phyloP scores from a whole-genome alignment of 2,329 filamentous ascomycete species.

The Claviceps quebecensis region DNA sequence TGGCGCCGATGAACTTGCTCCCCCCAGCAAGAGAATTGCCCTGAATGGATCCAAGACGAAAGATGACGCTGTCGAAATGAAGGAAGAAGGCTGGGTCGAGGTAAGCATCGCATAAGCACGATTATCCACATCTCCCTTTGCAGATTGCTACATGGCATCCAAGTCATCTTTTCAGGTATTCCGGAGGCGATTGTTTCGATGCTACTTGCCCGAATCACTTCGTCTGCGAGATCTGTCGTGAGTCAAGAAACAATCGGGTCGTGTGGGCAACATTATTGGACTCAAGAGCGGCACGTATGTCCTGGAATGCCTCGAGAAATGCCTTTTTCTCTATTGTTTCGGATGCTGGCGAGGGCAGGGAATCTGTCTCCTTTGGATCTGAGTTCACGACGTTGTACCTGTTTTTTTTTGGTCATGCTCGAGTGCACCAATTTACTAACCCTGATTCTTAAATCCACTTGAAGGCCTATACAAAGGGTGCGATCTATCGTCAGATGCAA shows the following conservation, averaged over 20 bases:
- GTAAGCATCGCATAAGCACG: constrained; percentile 39
- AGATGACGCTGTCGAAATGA: constrained; percentile 40
- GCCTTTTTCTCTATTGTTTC: not conserved
- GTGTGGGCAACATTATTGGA: not conserved
- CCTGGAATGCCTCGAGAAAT: not conserved
- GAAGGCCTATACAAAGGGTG: constrained; percentile 55
- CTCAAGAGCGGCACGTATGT: constrained; percentile 1
- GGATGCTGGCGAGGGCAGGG: not conserved
- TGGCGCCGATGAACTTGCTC: constrained; percentile 68
- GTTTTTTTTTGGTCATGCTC: not conserved
- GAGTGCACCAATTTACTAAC: not conserved
- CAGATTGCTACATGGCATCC: constrained; percentile 4
- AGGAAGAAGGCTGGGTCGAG: constrained; percentile 49
- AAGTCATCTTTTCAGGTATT: constrained; percentile 2
- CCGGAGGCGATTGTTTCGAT: not conserved
- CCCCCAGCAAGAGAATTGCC: constrained; percentile 83
- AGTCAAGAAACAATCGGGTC: not conserved
- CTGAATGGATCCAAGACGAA: constrained; percentile 59
- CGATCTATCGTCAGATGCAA: constrained; percentile 92
- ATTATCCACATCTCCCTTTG: constrained; percentile 10
- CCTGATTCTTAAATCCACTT: constrained; percentile 1
- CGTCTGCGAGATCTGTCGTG: constrained; percentile 3
- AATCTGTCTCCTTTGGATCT: too few species aligned
- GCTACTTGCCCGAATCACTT: not conserved
- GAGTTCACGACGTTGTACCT: not conserved